Evolutionary conservation across 2,329 filamentous ascomycete species (phyloP).

Genomic region (Fusarium goolgardi): DNA sequence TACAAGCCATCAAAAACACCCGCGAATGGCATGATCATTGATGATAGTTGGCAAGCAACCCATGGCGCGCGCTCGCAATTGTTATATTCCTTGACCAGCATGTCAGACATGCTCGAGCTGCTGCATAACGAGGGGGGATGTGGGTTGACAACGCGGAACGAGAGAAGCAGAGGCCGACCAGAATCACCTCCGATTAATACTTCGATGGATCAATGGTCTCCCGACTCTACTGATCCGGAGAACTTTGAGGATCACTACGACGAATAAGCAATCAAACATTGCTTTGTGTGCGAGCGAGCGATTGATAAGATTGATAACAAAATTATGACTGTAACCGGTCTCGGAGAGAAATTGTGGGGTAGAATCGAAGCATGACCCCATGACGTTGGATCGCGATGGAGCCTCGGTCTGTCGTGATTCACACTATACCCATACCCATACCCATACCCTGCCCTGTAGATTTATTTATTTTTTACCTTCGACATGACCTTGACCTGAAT

Average conservation of each 20-base stretch:
- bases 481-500: constrained; percentile 25
- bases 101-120: constrained; percentile 1
- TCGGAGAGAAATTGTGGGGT: constrained; percentile 30
- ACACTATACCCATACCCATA: background rate
- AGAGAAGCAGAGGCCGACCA: background rate
- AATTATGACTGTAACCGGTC: constrained; percentile 18
- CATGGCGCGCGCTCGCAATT: background rate
- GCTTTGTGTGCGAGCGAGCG: background rate
- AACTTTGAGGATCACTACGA: background rate
- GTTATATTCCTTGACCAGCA: background rate
- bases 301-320: constrained; percentile 20
- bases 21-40: background rate
- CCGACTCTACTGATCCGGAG: background rate
- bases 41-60: background rate
- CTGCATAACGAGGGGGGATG: background rate
- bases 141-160: background rate
- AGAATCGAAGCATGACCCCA: constrained; percentile 24
- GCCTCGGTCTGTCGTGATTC: constrained; percentile 34
- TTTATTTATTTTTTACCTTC: background rate
- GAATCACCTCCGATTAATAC: rapidly evolving
- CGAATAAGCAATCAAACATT: no score
- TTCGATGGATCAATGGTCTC: background rate
- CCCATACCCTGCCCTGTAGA: background rate
- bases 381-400: constrained; percentile 40
- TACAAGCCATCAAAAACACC: constrained; percentile 10